Conservation (phyloP, 2,329 filamentous ascomycete species). For the Pseudohalonectria lignicola region DNA sequence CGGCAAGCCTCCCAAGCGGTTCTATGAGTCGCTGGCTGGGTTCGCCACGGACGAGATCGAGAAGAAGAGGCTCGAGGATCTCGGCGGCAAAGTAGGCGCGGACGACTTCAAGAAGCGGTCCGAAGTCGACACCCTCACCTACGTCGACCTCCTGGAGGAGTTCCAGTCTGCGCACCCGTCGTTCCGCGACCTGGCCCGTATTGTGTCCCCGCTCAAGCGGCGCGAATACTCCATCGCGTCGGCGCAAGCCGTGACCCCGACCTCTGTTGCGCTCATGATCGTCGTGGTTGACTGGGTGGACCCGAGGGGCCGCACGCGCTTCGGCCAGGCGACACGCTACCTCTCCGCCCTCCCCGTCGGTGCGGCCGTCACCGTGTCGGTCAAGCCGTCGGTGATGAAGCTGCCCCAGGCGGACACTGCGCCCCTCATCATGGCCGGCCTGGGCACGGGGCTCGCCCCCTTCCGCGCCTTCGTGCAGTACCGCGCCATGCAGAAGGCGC, state of each 20-base stretch:
- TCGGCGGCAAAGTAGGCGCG: constrained; percentile 70
- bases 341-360: constrained; percentile 68
- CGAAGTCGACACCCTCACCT: constrained; percentile 86
- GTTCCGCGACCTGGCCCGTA: constrained; percentile 80
- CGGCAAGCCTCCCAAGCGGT: constrained; percentile 91
- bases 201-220: constrained; percentile 87
- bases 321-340: constrained; percentile 88
- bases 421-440: constrained; percentile 96
- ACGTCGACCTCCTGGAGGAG: constrained; percentile 79
- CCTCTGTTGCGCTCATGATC: constrained; percentile 85
- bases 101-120: constrained; percentile 85
- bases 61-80: constrained; percentile 64
- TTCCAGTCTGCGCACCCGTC: constrained; percentile 80
- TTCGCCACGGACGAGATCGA: constrained; percentile 77
- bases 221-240: constrained; percentile 99
- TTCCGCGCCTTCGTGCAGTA: constrained; percentile 99
- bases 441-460: constrained; percentile 96
- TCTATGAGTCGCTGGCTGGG: constrained; percentile 86
- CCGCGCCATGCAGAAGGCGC: constrained; percentile 94
- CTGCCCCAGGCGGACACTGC: constrained; percentile 79
- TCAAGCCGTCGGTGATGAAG: constrained; percentile 99
- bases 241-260: constrained; percentile 87
- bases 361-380: constrained; percentile 73
- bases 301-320: constrained; percentile 73
- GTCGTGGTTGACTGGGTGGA: constrained; percentile 97